Percentiles rank a stretch among this genome's conserved stretches.
These are phyloP conservation scores for Sclerotinia sclerotiorum DNA, from an alignment of 2,329 filamentous ascomycete genomes.

Conservation along the genomic window DNA sequence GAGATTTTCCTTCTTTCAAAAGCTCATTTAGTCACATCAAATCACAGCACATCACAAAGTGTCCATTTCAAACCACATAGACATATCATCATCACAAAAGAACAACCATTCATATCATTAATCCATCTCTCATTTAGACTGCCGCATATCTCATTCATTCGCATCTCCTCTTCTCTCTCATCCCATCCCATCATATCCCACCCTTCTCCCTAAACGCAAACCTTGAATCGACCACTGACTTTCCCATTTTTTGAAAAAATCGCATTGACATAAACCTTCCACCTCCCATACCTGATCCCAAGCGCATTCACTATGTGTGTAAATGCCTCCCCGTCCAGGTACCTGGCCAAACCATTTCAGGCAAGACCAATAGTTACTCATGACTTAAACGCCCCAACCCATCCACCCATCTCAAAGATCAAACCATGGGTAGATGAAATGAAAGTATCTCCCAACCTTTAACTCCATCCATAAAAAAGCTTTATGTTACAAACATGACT, in stretches of 20 bases:
- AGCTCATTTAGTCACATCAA: not conserved
- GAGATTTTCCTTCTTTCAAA: not conserved
- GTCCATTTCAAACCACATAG: not conserved
- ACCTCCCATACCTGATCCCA: not conserved
- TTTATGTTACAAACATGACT: constrained; percentile 15
- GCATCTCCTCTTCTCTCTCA: not conserved
- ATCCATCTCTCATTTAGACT: constrained; percentile 2
- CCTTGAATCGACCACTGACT: constrained; percentile 3
- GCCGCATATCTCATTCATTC: not conserved
- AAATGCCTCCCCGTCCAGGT: not conserved
- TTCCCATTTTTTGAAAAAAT: constrained; percentile 8
- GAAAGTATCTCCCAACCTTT: constrained; percentile 9
- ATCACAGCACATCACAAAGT: not conserved
- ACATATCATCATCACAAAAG: not conserved
- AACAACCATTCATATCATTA: constrained; percentile 14
- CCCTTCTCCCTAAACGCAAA: not conserved
- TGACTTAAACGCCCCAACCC: constrained; percentile 13
- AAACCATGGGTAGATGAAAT: constrained; percentile 12
- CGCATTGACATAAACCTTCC: not conserved
- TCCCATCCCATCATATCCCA: not conserved
- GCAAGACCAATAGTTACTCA: constrained; percentile 12
- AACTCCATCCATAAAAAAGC: constrained; percentile 17
- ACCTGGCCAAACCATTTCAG: not conserved
- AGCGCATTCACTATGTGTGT: constrained; percentile 15
- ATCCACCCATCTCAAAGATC: constrained; percentile 7